Conservation (phyloP, 2,329 filamentous ascomycete genomes). For the Neopestalotiopsis rosae region DNA sequence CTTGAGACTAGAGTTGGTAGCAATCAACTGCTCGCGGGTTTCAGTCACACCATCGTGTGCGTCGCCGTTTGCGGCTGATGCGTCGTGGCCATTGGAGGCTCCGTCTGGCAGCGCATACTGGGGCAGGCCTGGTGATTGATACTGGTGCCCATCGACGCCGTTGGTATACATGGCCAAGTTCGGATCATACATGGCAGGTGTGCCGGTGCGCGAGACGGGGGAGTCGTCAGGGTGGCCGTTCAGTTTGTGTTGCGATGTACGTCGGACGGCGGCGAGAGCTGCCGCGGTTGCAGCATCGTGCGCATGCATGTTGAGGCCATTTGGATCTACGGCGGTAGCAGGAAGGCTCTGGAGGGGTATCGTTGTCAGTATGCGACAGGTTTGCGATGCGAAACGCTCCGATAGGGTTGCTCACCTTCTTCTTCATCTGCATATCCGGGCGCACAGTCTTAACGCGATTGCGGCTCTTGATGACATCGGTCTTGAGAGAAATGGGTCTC, state of each 20-base stretch:
- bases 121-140: constrained; percentile 60
- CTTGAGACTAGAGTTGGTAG: constrained; percentile 85
- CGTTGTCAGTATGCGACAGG: background rate
- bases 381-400: background rate
- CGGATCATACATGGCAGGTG: constrained; percentile 76
- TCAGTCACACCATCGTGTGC: constrained; percentile 73
- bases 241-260: constrained; percentile 70
- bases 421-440: constrained; percentile 78
- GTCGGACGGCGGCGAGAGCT: constrained; percentile 54
- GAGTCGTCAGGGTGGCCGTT: constrained; percentile 77
- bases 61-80: constrained; percentile 59
- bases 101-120: constrained; percentile 54
- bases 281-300: constrained; percentile 62
- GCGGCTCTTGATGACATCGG: constrained; percentile 98
- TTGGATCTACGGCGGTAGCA: constrained; percentile 46
- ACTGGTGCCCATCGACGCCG: constrained; percentile 73
- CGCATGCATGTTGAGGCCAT: constrained; percentile 64
- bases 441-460: constrained; percentile 92
- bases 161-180: constrained; percentile 78
- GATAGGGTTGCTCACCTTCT: constrained; percentile 63
- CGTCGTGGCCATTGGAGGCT: constrained; percentile 57
- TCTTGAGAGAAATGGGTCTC: constrained; percentile 95
- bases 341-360: constrained; percentile 45
- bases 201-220: constrained; percentile 79
- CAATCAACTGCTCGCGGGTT: constrained; percentile 79